These are phyloP conservation scores for Zanthoxylum bungeanum DNA, from an alignment of 345 rosid species.

Conservation along the genomic window DNA sequence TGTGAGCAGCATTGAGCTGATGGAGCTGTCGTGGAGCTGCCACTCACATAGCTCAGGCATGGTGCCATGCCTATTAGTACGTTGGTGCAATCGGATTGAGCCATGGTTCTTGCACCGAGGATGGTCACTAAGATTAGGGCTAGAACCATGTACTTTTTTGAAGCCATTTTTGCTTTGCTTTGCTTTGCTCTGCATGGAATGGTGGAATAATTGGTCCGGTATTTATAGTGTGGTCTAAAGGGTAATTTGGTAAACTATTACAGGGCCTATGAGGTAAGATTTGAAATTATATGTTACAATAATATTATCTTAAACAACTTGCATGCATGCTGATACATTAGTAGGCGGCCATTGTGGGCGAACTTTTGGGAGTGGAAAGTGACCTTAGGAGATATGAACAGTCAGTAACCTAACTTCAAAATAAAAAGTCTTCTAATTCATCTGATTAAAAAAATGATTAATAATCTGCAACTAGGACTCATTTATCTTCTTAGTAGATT, in stretches of 20 bases:
- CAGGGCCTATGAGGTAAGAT: conserved; percentile 8
- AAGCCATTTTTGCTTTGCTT: conserved; percentile 15
- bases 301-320: not conserved
- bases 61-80: conserved; percentile 38
- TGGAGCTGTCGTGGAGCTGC: conserved; percentile 44
- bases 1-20: conserved; percentile 58
- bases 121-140: conserved; percentile 21
- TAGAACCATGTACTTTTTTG: conserved; percentile 12
- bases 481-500: too few relatives aligned
- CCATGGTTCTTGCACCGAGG: conserved; percentile 25
- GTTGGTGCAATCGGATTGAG: conserved; percentile 43
- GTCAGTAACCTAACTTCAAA: conserved; percentile 13
- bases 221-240: not conserved
- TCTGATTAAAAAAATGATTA: not conserved
- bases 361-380: not conserved
- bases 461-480: too few relatives aligned
- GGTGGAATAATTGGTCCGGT: not conserved
- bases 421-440: not conserved
- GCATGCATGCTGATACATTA: not conserved
- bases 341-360: conserved; percentile 1
- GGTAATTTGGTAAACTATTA: conserved; percentile 14
- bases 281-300: not conserved
- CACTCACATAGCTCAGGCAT: conserved; percentile 38
- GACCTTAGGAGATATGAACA: not conserved
- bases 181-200: not conserved